Evolutionary conservation across 106 monocot genomes (phyloP).

Genomic region (Chionographis japonica): DNA sequence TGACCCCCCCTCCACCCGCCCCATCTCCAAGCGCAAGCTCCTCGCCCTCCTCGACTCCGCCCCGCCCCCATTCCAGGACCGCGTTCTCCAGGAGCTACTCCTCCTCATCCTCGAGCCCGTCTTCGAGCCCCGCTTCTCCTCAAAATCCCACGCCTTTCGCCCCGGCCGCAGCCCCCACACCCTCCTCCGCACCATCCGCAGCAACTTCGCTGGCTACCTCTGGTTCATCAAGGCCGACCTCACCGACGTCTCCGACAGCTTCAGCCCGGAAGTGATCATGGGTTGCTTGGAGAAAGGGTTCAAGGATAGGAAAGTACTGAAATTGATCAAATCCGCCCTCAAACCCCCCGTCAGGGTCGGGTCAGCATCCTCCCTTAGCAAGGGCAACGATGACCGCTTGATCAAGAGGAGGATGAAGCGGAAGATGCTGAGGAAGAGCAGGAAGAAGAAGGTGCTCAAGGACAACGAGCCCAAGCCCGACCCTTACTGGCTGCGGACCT

Average conservation of each 20-base stretch:
- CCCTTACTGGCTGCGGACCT: slow-evolving; percentile 88
- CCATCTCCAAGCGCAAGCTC: slow-evolving; percentile 47
- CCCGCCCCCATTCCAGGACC: slow-evolving; percentile 69
- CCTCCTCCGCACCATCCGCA: slow-evolving; percentile 67
- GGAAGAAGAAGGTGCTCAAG: slow-evolving; percentile 83
- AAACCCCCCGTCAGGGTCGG: slow-evolving; percentile 25
- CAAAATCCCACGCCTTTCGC: slow-evolving; percentile 71
- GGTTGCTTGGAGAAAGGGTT: slow-evolving; percentile 45
- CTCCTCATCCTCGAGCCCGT: slow-evolving; percentile 73
- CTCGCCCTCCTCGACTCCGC: slow-evolving; percentile 23
- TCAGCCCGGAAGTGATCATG: slow-evolving; percentile 38
- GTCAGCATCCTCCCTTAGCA: neutral
- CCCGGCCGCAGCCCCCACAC: slow-evolving; percentile 80
- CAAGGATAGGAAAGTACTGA: slow-evolving; percentile 50
- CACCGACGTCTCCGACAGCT: slow-evolving; percentile 24
- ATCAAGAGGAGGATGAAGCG: slow-evolving; percentile 76
- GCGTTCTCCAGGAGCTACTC: slow-evolving; percentile 77
- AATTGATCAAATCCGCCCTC: slow-evolving; percentile 55
- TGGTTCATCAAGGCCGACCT: slow-evolving; percentile 86
- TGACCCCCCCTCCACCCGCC: slow-evolving; percentile 50
- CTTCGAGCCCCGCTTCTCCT: slow-evolving; percentile 76
- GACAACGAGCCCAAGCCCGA: slow-evolving; percentile 93
- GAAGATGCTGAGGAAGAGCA: slow-evolving; percentile 57
- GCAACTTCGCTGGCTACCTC: slow-evolving; percentile 72
- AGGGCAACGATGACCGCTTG: slow-evolving; percentile 28